Evolutionary conservation across 306 rosid species (phyloP).

Genomic region (Astragalus membranaceus): DNA sequence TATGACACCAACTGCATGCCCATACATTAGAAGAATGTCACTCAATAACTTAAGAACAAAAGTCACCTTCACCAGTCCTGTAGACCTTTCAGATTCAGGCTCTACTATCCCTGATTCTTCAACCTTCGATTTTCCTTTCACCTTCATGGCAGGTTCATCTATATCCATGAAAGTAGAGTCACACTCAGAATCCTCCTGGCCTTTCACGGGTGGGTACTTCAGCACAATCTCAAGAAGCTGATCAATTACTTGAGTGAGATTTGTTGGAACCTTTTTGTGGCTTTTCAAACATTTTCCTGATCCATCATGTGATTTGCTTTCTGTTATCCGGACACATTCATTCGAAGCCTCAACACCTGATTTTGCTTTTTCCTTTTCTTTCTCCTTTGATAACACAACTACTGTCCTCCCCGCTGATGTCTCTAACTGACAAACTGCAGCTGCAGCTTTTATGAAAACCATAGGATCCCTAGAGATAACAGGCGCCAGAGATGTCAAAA

Average conservation of each 20-base stretch:
- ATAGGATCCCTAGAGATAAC: constrained; percentile 95
- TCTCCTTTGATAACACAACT: constrained; percentile 79
- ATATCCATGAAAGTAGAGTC: constrained; percentile 70
- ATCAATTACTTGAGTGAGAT: constrained; percentile 90
- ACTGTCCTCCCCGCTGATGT: constrained; percentile 83
- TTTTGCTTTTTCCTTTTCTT: constrained; percentile 82
- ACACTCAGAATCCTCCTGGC: constrained; percentile 44
- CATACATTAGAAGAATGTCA: constrained; percentile 92
- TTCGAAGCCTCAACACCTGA: constrained; percentile 61
- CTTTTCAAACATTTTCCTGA: constrained; percentile 70
- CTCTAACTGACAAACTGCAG: constrained; percentile 87
- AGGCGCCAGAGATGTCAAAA: constrained; percentile 85
- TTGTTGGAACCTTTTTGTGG: constrained; percentile 87
- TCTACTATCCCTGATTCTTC: constrained; percentile 51
- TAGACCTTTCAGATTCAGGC: constrained; percentile 77
- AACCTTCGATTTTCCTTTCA: constrained; percentile 93
- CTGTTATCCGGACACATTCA: constrained; percentile 74
- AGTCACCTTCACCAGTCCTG: constrained; percentile 88
- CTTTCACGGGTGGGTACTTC: constrained; percentile 57
- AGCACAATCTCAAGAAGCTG: constrained; percentile 94
- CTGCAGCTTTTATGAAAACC: constrained; percentile 91
- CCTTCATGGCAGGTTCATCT: constrained; percentile 84
- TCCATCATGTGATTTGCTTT: constrained; percentile 75
- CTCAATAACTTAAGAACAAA: constrained; percentile 92
- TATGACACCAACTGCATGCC: constrained; percentile 85